Base-by-base conservation (phyloP, 371 early-diverging fungal genomes). In the Syncephalastrum sp. region DNA sequence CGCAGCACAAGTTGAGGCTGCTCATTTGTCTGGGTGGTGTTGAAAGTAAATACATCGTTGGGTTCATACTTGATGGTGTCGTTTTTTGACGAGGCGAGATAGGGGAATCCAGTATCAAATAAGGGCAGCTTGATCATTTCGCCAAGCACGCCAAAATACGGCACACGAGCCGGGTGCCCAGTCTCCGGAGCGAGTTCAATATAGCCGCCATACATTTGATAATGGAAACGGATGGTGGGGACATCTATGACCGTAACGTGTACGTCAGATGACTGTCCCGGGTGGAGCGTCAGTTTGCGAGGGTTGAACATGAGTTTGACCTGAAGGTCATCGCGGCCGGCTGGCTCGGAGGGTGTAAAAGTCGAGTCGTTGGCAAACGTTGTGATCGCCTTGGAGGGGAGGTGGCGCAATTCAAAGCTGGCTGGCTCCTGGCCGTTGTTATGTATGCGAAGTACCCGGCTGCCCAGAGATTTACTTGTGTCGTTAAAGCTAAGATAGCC, bases 401-500 rank as follows among this genome's bases (percentile, higher is more conserved):
- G 47, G 17, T 66, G 50, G 0, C 47, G 27, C 5, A 66, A 4
- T 5, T 23, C 19, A 61, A 82, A 82, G 49, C 69, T 79, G 51
- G 69, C 67, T 12, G 61, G 47, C 15, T 64, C 56, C 59, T 59
- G 64, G 56, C 82, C 83, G 5, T 51, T 59, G 70, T 91, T 89
- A 29, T 63, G 74, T 49, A 91, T 59, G 1, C 25, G 72, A 38
- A 90, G 43, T 10, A 59, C 65, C 59, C 79, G 74, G 2, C 61
- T 52, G 41, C 59, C 65, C 59, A 46, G 44, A 63, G 55, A 42
- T 72, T 68, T 44, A 65, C 55, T 27, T 62, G 87, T 83, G 67
- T 89, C 88, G 54, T 92, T 89, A 56, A 94, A 79, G 46, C 88
- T 83, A 19, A 89, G 58, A 42, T 69, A 71, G 2, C 84, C 77